Conservation (phyloP, 1,139 yeast species). For the Hanseniaspora gamundiae region DNA sequence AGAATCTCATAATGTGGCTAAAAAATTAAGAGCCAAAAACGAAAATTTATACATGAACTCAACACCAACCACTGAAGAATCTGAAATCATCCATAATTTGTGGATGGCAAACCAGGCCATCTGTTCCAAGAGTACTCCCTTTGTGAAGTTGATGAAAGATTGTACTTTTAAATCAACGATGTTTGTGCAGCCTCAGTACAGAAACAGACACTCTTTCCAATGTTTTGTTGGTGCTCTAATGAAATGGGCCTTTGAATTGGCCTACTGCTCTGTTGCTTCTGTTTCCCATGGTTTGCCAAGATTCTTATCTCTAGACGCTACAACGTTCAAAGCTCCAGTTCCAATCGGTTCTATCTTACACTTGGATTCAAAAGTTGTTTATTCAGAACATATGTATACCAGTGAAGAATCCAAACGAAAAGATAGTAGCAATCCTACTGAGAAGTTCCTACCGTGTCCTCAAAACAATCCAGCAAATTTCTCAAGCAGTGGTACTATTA, state of each 20-base stretch:
- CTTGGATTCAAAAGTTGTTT: slow-evolving; percentile 70
- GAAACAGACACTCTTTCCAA: slow-evolving; percentile 89
- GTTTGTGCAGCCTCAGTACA: slow-evolving; percentile 92
- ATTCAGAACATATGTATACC: slow-evolving; percentile 63
- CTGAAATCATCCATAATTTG: slow-evolving; percentile 61
- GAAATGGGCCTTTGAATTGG: slow-evolving; percentile 86
- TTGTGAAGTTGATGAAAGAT: slow-evolving; percentile 52
- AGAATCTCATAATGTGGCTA: slow-evolving; percentile 76
- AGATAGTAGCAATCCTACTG: slow-evolving; percentile 14
- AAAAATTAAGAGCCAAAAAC: slow-evolving; percentile 62
- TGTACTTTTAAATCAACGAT: slow-evolving; percentile 61
- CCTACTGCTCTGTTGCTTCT: slow-evolving; percentile 85
- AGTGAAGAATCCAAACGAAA: slow-evolving; percentile 18
- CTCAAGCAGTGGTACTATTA: slow-evolving; percentile 70
- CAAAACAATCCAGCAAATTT: slow-evolving; percentile 32
- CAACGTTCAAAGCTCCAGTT: slow-evolving; percentile 85
- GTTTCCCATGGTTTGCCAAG: slow-evolving; percentile 76
- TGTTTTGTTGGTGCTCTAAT: slow-evolving; percentile 87
- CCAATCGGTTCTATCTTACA: slow-evolving; percentile 87
- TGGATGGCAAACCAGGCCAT: slow-evolving; percentile 37
- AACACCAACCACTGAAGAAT: slow-evolving; percentile 57
- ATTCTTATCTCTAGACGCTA: slow-evolving; percentile 79
- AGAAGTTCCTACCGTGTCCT: slow-evolving; percentile 39
- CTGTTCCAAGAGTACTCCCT: slow-evolving; percentile 21
- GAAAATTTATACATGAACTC: slow-evolving; percentile 46